Base-by-base conservation (phyloP, 495 filamentous ascomycete genomes). In the Niebla homalea region DNA sequence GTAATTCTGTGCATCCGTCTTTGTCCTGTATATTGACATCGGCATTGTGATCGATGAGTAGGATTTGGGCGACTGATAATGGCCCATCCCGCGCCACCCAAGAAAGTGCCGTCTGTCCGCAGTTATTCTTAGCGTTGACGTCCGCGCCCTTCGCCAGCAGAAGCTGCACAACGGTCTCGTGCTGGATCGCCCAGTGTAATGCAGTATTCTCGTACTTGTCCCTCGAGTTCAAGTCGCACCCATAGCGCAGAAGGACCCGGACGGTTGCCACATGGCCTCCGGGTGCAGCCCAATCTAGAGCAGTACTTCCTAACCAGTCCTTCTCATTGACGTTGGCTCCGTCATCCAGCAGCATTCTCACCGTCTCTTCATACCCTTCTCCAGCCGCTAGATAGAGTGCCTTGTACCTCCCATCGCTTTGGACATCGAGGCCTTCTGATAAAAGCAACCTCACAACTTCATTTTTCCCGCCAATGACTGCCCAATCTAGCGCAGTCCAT, bases 281-380 rank as follows among this genome's bases (percentile, higher is more conserved):
- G 19, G 22, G 14, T 4, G 39, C 54, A 1, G 54, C 54, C 15
- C 35, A 14, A 21, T 48, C 45, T 20, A 56, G 45, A 19, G 54
- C 40, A 5, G 45, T 53, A 36, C 15, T 25, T 7, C 43, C 51
- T 6, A 25, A 11, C 6, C 23, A 23, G 36, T 54, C 44, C 21
- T 22, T 20, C n/a, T 11, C 35, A 29, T 56, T 19, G 16, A 32
- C 26, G 7, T 18, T 2, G 23, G 49, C 54, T 4, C 54, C 49
- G 16, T 36, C 35, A 15, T 56, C 43, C 20, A 56, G 32, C 43
- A 56, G 26, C 8, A 54, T 32, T 21, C 46, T 36, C 21, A 43
- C 29, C 18, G 46, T 26, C 15, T 15, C 32, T 19, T 45, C 50
- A 38, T 45, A 29, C 8, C 50, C 50, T 14, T 40, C 26, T 15